Conservation (phyloP, 2,329 filamentous ascomycete genomes). For the Colletotrichum simmondsii region DNA sequence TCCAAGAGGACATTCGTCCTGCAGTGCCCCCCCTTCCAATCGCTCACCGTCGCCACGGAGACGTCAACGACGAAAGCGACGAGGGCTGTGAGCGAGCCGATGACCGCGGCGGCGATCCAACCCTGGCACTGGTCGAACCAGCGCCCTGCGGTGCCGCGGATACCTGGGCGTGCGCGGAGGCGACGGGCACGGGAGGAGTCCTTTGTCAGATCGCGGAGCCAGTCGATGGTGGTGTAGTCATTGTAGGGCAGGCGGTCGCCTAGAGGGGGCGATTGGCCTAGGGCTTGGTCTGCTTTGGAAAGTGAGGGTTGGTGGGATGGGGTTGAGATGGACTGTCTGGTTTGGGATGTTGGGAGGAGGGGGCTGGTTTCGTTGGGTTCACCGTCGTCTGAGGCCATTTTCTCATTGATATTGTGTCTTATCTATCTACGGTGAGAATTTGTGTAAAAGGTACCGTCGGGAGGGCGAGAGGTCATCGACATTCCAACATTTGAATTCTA, state of each 20-base stretch:
- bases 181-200: constrained; percentile 54
- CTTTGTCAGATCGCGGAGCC: constrained; percentile 70
- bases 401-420: background rate
- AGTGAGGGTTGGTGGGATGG: background rate
- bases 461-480: background rate
- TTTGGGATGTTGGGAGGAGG: constrained; percentile 1
- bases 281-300: constrained; percentile 20
- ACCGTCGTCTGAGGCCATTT: constrained; percentile 5
- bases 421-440: background rate
- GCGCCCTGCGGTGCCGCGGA: constrained; percentile 45
- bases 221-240: constrained; percentile 71
- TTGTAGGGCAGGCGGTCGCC: constrained; percentile 69
- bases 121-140: constrained; percentile 62
- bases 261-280: constrained; percentile 37
- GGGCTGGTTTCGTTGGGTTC: constrained; percentile 6
- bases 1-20: constrained; percentile 54
- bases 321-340: background rate
- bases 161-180: constrained; percentile 38
- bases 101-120: constrained; percentile 65
- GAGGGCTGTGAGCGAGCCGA: constrained; percentile 64
- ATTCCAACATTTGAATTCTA: background rate
- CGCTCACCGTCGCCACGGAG: constrained; percentile 63
- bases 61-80: constrained; percentile 67
- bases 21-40: constrained; percentile 70
- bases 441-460: background rate